These are phyloP conservation scores for Rusavskia elegans DNA, from an alignment of 495 filamentous ascomycete genomes.

Conservation along the genomic window DNA sequence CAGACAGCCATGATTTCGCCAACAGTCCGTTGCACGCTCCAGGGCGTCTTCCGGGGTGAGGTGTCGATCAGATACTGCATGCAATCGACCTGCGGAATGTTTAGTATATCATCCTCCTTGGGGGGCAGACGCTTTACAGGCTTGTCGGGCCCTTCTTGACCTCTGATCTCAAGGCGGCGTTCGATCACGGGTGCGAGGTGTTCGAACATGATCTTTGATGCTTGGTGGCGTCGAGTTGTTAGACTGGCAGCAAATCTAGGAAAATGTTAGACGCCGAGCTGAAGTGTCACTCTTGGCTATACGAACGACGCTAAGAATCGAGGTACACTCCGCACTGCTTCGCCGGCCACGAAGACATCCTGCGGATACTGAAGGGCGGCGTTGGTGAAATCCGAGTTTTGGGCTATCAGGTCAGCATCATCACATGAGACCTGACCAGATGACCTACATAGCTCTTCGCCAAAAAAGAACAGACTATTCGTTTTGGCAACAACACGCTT, in stretches of 20 bases:
- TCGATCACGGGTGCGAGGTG: not conserved
- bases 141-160: not conserved
- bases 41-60: slow-evolving; percentile 6
- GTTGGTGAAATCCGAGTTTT: slow-evolving; percentile 1
- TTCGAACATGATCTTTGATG: no score
- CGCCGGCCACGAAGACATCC: not conserved
- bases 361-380: slow-evolving; percentile 1
- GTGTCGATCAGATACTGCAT: slow-evolving; percentile 25
- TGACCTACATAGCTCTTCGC: slow-evolving; percentile 4
- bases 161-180: not conserved
- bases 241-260: not conserved
- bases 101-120: not conserved
- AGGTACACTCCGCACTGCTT: not conserved
- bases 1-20: slow-evolving; percentile 16
- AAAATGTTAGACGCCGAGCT: no score
- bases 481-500: slow-evolving; percentile 3
- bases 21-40: slow-evolving; percentile 10
- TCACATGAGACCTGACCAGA: not conserved
- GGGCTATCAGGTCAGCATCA: slow-evolving; percentile 2
- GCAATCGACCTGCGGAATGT: slow-evolving; percentile 9
- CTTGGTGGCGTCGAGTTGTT: not conserved
- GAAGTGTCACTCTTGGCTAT: no score
- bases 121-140: not conserved
- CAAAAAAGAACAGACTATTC: slow-evolving; percentile 7
- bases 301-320: not conserved